These are phyloP conservation scores for Bonia amplexicaulis DNA, from an alignment of 176 grass and related monocot species.

Conservation along the genomic window DNA sequence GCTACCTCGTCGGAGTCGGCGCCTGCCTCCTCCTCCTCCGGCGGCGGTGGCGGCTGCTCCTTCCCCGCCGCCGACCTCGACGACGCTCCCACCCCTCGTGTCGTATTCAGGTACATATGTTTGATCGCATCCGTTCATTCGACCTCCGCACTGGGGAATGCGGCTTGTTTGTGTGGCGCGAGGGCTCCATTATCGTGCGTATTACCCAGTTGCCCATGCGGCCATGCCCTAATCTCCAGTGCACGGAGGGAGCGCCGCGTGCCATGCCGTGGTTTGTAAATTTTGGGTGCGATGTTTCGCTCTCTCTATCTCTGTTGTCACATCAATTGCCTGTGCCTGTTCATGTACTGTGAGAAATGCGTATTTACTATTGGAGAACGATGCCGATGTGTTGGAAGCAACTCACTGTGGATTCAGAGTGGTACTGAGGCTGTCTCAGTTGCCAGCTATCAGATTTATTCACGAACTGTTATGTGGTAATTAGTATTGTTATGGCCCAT, in stretches of 20 bases:
- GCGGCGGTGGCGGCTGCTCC: not conserved
- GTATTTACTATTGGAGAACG: not conserved
- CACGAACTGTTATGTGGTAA: not conserved
- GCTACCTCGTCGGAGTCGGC: not conserved
- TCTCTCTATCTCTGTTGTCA: not conserved
- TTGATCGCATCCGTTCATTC: not conserved
- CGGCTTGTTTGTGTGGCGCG: not conserved
- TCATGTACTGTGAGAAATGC: not conserved
- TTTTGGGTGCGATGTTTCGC: not conserved
- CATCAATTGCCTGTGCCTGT: not conserved
- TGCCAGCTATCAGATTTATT: not conserved
- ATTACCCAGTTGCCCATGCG: not conserved
- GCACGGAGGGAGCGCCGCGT: not conserved
- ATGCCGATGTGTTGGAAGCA: not conserved
- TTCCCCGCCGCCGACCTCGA: constrained; percentile 10
- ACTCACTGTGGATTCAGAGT: not conserved
- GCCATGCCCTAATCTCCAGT: not conserved
- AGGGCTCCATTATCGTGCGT: not conserved
- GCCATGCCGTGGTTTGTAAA: not conserved
- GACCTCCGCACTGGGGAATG: not conserved
- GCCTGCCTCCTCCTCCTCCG: not conserved
- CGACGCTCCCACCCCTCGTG: constrained; percentile 45
- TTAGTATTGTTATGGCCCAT: not conserved
- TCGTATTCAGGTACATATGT: constrained; percentile 61
- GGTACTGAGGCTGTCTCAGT: not conserved